phyloP scores from a whole-genome alignment of 139 green algal species.

The Micromonas commoda region DNA sequence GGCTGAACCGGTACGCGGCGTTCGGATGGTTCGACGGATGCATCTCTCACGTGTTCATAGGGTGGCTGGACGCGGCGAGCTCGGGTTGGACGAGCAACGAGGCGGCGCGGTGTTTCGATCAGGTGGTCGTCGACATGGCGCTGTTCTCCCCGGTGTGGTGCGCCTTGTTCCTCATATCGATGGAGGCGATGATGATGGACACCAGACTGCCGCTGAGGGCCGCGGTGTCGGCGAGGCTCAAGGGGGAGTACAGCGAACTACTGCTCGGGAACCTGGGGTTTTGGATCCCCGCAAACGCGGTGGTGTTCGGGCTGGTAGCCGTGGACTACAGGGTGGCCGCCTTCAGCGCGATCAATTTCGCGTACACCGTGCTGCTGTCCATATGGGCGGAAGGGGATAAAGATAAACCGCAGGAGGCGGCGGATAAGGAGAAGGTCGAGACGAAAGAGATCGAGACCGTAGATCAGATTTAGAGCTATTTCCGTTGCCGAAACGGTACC shows the following conservation, averaged over 20 bases:
- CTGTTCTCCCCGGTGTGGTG: background rate
- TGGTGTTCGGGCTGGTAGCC: slow-evolving; percentile 1
- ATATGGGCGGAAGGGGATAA: background rate
- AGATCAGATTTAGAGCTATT: no score
- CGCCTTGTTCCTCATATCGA: background rate
- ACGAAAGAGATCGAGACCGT: no score
- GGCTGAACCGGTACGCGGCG: background rate
- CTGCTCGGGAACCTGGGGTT: background rate
- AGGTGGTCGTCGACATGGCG: background rate
- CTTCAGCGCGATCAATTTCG: background rate
- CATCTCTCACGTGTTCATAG: background rate
- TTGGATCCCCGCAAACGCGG: background rate
- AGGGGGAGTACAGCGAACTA: background rate
- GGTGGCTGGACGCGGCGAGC: background rate
- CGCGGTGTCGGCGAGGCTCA: background rate
- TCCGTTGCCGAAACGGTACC: no score
- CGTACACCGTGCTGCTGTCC: background rate
- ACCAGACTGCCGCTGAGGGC: no score
- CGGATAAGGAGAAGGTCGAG: background rate
- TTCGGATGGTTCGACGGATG: background rate
- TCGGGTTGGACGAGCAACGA: background rate
- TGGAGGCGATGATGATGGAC: background rate
- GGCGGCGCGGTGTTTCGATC: background rate
- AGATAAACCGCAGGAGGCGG: background rate
- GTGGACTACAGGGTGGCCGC: background rate